Evolutionary conservation across 164 flowering plant genomes (phyloP), one percentile per base, ranked within the genome.

Genomic region (Sedum album): DNA sequence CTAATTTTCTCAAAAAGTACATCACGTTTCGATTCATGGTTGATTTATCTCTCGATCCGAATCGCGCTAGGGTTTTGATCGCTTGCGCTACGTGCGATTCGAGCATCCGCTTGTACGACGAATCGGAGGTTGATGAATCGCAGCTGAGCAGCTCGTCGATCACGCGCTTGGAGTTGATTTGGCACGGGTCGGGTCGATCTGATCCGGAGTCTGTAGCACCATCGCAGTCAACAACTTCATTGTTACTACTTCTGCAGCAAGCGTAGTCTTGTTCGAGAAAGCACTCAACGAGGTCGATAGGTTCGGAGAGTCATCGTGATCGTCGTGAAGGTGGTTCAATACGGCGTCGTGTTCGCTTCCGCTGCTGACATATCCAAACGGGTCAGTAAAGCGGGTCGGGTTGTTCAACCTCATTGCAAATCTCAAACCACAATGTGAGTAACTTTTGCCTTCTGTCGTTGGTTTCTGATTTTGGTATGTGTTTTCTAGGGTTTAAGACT

Each of bases 291-390:
- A 90, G 88, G 55, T 85, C 77, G 49, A 85, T 35, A 90, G 80
- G 71, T 78, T 77, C 13, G 80, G 83, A 0, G 84, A 78, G 8
- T 31, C 73, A n/a, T 44, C 71, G 25, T 73, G 75, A 6, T 33
- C 25, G 36, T 66, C 73, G 60, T 60, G 62, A 5, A n/a, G n/a
- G n/a, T 55, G 31, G 31, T 55, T 30, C 30, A 57, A 28, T 26
- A 28, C 33, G 26, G 62, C 65, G 6, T 68, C 75, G 79, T 84
- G 88, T 20, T 87, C 93, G 79, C 93, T 88, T 11, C 93, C 90
- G 76, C 92, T 82, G 77, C 85, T 84, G 68, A 51, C 79, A 68
- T 68, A 69, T 30, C 76, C 76, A 53, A 90, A 77, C 33, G 85
- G 89, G 66, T 81, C 88, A 21, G 85, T 83, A 48, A 82, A 82